Base-by-base conservation (phyloP, 1,284 basidiomycete genomes). In the Rhodotorula sp. region DNA sequence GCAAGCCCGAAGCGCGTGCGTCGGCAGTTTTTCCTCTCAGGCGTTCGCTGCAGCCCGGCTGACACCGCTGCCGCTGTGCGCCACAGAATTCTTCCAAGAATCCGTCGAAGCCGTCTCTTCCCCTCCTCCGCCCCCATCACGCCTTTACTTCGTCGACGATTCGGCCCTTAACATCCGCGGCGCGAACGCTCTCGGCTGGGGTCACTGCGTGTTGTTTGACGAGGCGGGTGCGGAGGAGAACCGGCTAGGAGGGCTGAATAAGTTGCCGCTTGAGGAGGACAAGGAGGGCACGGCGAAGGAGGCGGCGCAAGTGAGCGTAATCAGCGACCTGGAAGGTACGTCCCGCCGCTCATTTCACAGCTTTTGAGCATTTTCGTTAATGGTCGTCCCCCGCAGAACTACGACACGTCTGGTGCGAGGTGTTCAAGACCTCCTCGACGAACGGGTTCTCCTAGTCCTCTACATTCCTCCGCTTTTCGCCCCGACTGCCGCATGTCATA, bases 1-100 rank as follows among this genome's bases (percentile, higher is more conserved):
- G 81, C 76, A 82, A 82, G 62, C 81, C 81, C 9, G 80, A 82
- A 64, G 57, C 64, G 0, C 61, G 73, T 72, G 18, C 7, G 66
- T 62, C 16, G 4, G 2, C 44, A 1, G 4, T 22, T 28, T 44
- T 52, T 30, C 22, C 24, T 15, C 24, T 26, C 30, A 37, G 6
- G 22, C 34, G 13, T 44, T 13, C 18, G 22, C 34, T 53, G 0
- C 10, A n/a, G 26, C 2, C 22, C 7, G 11, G 40, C 53, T 44
- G 24, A 51, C 31, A 2, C n/a, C n/a, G 13, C 46, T 24, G n/a
- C n/a, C 20, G 22, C 30, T 40, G 28, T n/a, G 7, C n/a, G 30
- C 20, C 11, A 13, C 62, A 77, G 62, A 55, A n/a, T 75, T 65
- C 55, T 74, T 74, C 64, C 47, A 65, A 48, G 65, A 70, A 54